These are phyloP conservation scores for Neurospora hispaniola DNA, from an alignment of 495 filamentous ascomycete genomes.

Conservation along the genomic window DNA sequence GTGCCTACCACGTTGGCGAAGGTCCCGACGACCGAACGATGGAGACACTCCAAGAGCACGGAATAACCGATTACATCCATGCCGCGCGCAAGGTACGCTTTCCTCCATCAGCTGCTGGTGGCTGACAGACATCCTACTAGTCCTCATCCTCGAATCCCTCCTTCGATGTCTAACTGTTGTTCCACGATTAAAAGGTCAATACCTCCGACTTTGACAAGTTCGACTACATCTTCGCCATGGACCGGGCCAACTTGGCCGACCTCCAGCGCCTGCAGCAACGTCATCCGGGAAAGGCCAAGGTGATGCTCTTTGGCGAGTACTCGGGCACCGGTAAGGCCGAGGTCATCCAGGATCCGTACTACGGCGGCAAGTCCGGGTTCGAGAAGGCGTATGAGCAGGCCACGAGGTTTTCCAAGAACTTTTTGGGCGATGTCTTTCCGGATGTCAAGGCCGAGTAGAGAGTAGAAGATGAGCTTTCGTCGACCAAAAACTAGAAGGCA, in stretches of 20 bases:
- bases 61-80: conserved; percentile 68
- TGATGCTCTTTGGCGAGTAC: conserved; percentile 82
- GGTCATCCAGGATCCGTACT: conserved; percentile 88
- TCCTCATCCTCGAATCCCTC: neutral
- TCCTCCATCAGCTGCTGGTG: neutral
- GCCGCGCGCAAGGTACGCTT: conserved; percentile 57
- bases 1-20: conserved; percentile 66
- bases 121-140: conserved; percentile 1
- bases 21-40: conserved; percentile 77
- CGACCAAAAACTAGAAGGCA: too few species aligned
- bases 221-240: conserved; percentile 94
- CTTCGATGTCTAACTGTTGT: too few species aligned
- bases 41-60: conserved; percentile 61
- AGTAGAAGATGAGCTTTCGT: too few species aligned
- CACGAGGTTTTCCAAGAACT: conserved; percentile 65
- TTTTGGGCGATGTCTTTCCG: conserved; percentile 46
- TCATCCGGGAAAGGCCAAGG: conserved; percentile 43
- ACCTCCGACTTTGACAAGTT: conserved; percentile 62
- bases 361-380: conserved; percentile 75
- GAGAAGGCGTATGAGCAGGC: conserved; percentile 79
- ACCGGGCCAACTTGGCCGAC: conserved; percentile 68
- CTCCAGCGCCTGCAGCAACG: conserved; percentile 48
- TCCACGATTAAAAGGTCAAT: conserved; percentile 14
- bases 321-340: conserved; percentile 52
- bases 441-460: conserved; percentile 15